Base-by-base conservation (phyloP, 352 stramenopile species). In the Phytophthora foliorum region DNA sequence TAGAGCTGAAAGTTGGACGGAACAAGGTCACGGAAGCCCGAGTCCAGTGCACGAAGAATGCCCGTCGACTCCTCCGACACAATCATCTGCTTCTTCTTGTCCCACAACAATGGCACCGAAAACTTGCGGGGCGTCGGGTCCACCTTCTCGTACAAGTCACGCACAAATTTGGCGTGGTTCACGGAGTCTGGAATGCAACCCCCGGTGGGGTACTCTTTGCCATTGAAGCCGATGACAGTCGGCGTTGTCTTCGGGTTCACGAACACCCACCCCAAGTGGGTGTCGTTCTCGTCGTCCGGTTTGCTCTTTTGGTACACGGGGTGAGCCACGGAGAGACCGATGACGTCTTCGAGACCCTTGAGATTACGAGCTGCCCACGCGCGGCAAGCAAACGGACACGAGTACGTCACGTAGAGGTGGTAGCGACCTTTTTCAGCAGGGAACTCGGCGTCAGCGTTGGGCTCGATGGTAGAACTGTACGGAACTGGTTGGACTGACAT, bases 331-430 rank as follows among this genome's bases (percentile, higher is more conserved):
- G 90, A 94, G 16, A 98, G 42, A 3, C 75, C 82, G 67, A 99
- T 89, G 39, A 91, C 72, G 69, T 98, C 82, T 60, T 99, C 70
- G 17, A 99, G 78, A 0, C 93, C 93, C 69, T 98, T 98, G 42
- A 99, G 70, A 8, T 89, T 77, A 50, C 85, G 78, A 25, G 94
- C 81, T 11, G 91, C 80, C 9, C 97, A 64, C 19, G 79, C 83
- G 4, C 79, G 76, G 36, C 75, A 75, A 6, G 78, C 77, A 44
- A 79, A 87, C 31, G 96, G 96, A 75, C 95, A 99, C 19, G 94
- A 91, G 56, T 91, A 86, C 17, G 89, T 85, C 6, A 98, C 79
- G 75, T 98, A 98, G 21, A 99, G 74, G 75, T 98, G 92, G 74
- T 99, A 88, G 22, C 80, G 77, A 17, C 67, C 77, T 29, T 72